Percentiles rank a stretch among this genome's conserved stretches.
phyloP scores from a whole-genome alignment of 2,329 filamentous ascomycete genomes.

The Colletotrichum sidae region DNA sequence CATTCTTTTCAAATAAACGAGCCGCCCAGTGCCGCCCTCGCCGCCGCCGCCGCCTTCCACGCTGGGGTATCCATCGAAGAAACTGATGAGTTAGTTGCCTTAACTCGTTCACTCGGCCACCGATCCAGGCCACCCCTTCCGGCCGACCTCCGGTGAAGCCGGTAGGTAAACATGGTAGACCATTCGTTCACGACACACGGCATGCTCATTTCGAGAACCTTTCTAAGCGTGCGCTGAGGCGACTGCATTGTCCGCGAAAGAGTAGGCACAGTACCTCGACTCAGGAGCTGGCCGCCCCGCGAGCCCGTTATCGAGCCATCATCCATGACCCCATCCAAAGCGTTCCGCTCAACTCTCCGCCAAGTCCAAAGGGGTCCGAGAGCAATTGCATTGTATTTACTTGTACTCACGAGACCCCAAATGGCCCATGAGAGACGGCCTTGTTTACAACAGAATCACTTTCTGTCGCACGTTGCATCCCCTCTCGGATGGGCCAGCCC shows the following conservation, averaged over 20 bases:
- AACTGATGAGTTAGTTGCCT: neutral
- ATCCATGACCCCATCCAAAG: neutral
- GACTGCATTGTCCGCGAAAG: slow-evolving; percentile 1
- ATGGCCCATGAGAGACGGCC: too few species aligned
- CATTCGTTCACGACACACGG: too few species aligned
- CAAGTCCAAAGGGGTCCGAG: slow-evolving; percentile 5
- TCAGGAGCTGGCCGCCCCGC: neutral
- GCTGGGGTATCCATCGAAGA: neutral
- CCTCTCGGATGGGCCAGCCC: too few species aligned
- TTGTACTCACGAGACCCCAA: too few species aligned
- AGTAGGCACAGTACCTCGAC: neutral
- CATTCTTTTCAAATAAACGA: slow-evolving; percentile 1
- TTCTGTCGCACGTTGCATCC: too few species aligned
- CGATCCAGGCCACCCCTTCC: neutral
- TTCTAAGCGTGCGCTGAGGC: slow-evolving; percentile 5
- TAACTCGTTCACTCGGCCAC: slow-evolving; percentile 1
- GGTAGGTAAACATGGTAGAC: too few species aligned
- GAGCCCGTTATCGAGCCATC: slow-evolving; percentile 8
- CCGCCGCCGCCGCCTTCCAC: neutral
- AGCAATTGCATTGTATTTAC: neutral
- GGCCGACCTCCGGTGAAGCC: too few species aligned
- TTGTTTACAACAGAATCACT: too few species aligned
- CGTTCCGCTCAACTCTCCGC: too few species aligned
- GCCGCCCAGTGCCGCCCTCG: neutral
- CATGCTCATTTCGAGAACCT: too few species aligned